Base-by-base conservation (phyloP, 75 land plant genomes). In the Ceratopteris richardii region DNA sequence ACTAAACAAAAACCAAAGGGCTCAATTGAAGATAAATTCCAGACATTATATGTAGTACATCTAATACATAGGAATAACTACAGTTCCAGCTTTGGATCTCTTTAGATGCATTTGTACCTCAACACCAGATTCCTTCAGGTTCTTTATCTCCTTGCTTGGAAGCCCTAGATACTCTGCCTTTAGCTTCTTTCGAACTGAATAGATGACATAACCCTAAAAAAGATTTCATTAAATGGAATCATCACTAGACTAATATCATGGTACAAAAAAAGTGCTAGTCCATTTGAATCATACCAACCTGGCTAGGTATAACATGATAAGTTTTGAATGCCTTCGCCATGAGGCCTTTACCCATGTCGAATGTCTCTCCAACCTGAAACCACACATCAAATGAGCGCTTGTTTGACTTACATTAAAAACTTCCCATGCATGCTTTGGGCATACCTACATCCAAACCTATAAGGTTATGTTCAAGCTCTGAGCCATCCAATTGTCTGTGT, bases 231-330 rank as follows among this genome's bases (percentile, higher is more conserved):
- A 57, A n/a, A 7, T 47, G 21, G 4, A n/a, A 37, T 31, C 3
- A 12, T 33, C 65, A 51, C 17, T 24, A 17, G 14, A 23, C 36
- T 29, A 2, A 44, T 21, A 51, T 1, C 36, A 41, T 29, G 1
- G 5, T 31, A 37, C 56, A 0, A n/a, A 0, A 1, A 17, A 7
- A 62, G 22, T 20, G 37, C 29, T 33, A 26, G 1, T 40, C 31
- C 13, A 64, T 40, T 4, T 46, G 57, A 26, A 28, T 33, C 0
- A 18, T 12, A 14, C 6, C 19, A 29, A 86, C 98, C 91, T 89
- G 96, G 66, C 98, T 94, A 36, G 79, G 91, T 54, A 94, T 77
- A 47, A 67, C 77, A 75, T 94, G 98, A 64, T 90, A 86, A 14
- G 98, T 94, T 60, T 67, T 90, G 58, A 94, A 94, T 12, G 91